These are phyloP conservation scores for Chalciporus piperatoides DNA, from an alignment of 1,284 basidiomycete genomes.

Conservation along the genomic window DNA sequence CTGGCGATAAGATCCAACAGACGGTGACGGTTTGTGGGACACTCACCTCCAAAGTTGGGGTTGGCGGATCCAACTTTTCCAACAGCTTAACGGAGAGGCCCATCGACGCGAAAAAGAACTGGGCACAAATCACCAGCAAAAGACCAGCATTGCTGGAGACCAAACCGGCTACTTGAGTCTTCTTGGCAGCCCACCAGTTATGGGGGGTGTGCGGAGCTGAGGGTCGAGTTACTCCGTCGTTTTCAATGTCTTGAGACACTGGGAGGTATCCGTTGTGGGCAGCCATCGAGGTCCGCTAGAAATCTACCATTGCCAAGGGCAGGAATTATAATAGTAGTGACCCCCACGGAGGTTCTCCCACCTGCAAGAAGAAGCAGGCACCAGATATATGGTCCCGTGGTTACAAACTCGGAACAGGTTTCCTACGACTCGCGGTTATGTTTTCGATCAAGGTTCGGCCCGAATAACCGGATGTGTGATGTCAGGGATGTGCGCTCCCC, in stretches of 20 bases:
- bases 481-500: not conserved
- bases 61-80: conserved; percentile 54
- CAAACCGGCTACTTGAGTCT: not conserved
- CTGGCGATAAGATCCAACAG: not conserved
- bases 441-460: not conserved
- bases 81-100: conserved; percentile 60
- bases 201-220: not conserved
- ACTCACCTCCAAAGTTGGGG: conserved; percentile 54
- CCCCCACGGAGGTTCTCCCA: not conserved
- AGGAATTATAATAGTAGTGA: too few relatives aligned
- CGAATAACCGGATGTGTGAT: not conserved
- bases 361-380: too few relatives aligned
- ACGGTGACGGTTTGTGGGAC: not conserved
- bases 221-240: not conserved
- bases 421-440: too few relatives aligned
- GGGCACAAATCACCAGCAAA: conserved; percentile 54
- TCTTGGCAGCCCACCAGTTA: not conserved
- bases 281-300: not conserved
- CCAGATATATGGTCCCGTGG: not conserved
- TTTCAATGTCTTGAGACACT: not conserved
- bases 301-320: not conserved
- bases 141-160: conserved; percentile 50
- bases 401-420: not conserved
- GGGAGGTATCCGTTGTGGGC: not conserved
- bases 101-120: conserved; percentile 62